phyloP scores from a whole-genome alignment of 1,139 yeast species.

The Blastobotrys serpentis region DNA sequence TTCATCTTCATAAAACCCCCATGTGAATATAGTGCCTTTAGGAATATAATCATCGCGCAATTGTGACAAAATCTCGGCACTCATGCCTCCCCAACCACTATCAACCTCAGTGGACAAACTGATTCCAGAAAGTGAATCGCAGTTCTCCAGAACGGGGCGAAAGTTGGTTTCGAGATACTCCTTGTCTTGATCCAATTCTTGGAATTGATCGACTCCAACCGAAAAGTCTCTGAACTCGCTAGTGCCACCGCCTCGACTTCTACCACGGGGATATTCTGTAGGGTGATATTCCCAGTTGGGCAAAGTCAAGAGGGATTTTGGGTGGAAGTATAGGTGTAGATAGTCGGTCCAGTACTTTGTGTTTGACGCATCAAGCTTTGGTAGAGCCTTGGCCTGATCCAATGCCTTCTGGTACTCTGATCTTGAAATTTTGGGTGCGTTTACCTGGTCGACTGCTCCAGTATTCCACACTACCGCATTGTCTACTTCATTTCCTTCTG shows the following conservation, averaged over 20 bases:
- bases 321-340: conserved; percentile 64
- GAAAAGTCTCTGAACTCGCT: conserved; percentile 44
- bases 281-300: conserved; percentile 57
- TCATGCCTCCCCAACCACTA: conserved; percentile 83
- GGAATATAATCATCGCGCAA: conserved; percentile 72
- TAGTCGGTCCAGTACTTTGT: conserved; percentile 83
- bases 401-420: conserved; percentile 62
- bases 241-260: conserved; percentile 39
- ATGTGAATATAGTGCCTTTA: conserved; percentile 56
- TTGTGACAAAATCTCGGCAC: conserved; percentile 50
- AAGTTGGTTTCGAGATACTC: conserved; percentile 61
- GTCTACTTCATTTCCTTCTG: conserved; percentile 21
- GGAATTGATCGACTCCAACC: conserved; percentile 52
- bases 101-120: conserved; percentile 68
- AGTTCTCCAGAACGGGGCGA: conserved; percentile 66
- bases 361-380: conserved; percentile 41
- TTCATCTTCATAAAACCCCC: conserved; percentile 46
- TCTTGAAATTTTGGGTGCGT: conserved; percentile 39
- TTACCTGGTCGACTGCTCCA: conserved; percentile 22
- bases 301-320: conserved; percentile 55
- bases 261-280: conserved; percentile 42
- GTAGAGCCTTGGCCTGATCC: conserved; percentile 46
- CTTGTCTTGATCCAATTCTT: conserved; percentile 34
- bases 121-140: conserved; percentile 72
- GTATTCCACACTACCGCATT: conserved; percentile 20